Conservation (phyloP, 805 yeast species). For the Hemisphaericaspora nanyangensis region DNA sequence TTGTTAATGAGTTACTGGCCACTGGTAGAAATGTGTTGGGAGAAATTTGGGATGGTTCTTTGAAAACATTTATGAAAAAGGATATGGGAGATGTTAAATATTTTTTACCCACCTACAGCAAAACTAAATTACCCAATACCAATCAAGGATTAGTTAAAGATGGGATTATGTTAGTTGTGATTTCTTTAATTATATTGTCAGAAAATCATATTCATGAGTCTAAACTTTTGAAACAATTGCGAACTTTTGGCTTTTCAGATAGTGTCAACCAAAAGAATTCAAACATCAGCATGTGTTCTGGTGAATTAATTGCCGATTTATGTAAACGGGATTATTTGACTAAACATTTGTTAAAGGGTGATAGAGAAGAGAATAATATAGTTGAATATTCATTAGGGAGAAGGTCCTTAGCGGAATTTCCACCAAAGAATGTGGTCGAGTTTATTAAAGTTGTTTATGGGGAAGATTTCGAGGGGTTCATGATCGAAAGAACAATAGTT, state of each 20-base stretch:
- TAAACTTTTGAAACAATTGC: conserved; percentile 19
- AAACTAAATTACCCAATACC: conserved; percentile 16
- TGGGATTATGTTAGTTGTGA: conserved; percentile 27
- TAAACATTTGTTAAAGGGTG: conserved; percentile 11
- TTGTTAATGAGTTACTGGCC: conserved; percentile 19
- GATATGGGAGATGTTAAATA: conserved; percentile 12
- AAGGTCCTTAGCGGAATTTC: conserved; percentile 29
- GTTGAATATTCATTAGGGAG: conserved; percentile 29
- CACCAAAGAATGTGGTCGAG: conserved; percentile 24
- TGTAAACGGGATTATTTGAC: conserved; percentile 27
- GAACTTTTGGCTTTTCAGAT: conserved; percentile 25
- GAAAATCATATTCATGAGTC: conserved; percentile 29
- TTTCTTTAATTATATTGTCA: conserved; percentile 26
- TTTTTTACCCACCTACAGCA: conserved; percentile 19
- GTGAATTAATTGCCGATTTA: conserved; percentile 23
- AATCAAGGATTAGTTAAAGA: conserved; percentile 25
- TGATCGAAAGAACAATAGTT: conserved; percentile 15
- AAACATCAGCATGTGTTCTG: conserved; percentile 16
- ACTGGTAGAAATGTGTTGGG: conserved; percentile 20
- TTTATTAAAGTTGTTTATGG: conserved; percentile 24
- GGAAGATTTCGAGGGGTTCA: conserved; percentile 16
- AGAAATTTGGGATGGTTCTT: conserved; percentile 20
- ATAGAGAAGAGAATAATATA: conserved; percentile 13
- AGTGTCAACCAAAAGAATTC: conserved; percentile 17
- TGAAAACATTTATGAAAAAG: conserved; percentile 2